Conservation (phyloP, 2,329 filamentous ascomycete genomes). For the Lecanosticta acicola region DNA sequence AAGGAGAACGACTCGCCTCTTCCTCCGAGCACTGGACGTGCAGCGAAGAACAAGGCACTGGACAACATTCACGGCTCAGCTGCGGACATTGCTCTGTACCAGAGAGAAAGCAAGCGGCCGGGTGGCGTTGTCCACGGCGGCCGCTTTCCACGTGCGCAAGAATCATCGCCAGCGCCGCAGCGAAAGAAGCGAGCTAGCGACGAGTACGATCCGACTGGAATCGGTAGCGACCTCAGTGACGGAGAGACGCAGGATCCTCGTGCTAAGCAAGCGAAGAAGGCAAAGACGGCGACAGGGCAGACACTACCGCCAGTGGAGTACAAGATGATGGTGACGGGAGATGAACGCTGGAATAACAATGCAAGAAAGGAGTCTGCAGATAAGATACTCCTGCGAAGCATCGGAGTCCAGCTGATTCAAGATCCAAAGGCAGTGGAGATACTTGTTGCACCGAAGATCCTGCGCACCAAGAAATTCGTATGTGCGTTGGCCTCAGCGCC, state of each 20-base stretch:
- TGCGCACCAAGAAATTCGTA: slow-evolving; percentile 91
- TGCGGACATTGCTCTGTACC: slow-evolving; percentile 75
- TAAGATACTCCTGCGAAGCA: slow-evolving; percentile 71
- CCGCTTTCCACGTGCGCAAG: slow-evolving; percentile 41
- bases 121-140: slow-evolving; percentile 60
- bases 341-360: slow-evolving; percentile 72
- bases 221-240: slow-evolving; percentile 41
- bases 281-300: slow-evolving; percentile 42
- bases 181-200: slow-evolving; percentile 36
- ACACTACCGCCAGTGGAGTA: slow-evolving; percentile 61
- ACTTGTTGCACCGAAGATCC: slow-evolving; percentile 77
- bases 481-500: slow-evolving; percentile 78
- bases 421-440: slow-evolving; percentile 75
- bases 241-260: slow-evolving; percentile 40
- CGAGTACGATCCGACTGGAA: slow-evolving; percentile 37
- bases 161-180: slow-evolving; percentile 29
- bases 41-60: slow-evolving; percentile 81
- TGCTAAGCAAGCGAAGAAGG: slow-evolving; percentile 45
- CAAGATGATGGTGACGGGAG: slow-evolving; percentile 76
- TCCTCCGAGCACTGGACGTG: slow-evolving; percentile 65
- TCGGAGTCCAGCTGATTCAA: slow-evolving; percentile 79
- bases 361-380: slow-evolving; percentile 71
- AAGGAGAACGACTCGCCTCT: slow-evolving; percentile 84
- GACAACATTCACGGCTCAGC: slow-evolving; percentile 47
- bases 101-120: slow-evolving; percentile 85